Evolutionary conservation across 805 yeast genomes (phyloP).

Genomic region (Starmerella etchellsii): DNA sequence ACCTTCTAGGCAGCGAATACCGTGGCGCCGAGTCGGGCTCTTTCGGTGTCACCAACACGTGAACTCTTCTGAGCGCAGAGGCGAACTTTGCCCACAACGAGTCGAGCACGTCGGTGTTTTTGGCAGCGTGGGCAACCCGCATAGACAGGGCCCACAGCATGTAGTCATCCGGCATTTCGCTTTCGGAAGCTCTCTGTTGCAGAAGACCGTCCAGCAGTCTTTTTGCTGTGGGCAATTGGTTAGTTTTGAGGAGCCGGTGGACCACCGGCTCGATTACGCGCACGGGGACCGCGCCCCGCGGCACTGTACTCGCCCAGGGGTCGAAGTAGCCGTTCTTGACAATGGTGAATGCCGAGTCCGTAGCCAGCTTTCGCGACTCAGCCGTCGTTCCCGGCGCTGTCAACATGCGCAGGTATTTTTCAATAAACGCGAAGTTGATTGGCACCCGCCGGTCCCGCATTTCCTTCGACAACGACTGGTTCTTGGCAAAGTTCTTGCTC

Average conservation of each 20-base stretch:
- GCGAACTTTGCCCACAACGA: conserved; percentile 14
- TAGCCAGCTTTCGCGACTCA: conserved; percentile 6
- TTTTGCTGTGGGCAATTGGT: conserved; percentile 15
- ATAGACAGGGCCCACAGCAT: conserved; percentile 14
- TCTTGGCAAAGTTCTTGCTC: conserved; percentile 9
- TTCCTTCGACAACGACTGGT: conserved; percentile 10
- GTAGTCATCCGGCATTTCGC: conserved; percentile 1
- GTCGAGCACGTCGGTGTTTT: conserved; percentile 1
- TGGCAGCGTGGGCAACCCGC: conserved; percentile 10
- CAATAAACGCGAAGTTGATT: conserved; percentile 19
- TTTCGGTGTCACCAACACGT: conserved; percentile 4
- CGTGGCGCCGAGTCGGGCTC: conserved; percentile 1
- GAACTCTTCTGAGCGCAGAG: conserved; percentile 1
- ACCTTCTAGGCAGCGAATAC: conserved; percentile 11
- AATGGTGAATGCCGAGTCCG: conserved; percentile 8
- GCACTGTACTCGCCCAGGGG: conserved; percentile 18
- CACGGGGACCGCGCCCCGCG: conserved; percentile 23
- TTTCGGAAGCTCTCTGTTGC: not conserved
- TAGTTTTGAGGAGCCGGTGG: conserved; percentile 13
- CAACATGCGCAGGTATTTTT: conserved; percentile 19
- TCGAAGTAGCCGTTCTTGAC: conserved; percentile 21
- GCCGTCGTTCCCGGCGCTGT: conserved; percentile 11
- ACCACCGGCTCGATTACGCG: conserved; percentile 20
- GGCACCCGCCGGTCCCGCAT: conserved; percentile 15
- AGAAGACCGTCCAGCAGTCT: conserved; percentile 15